Conservation (phyloP, 179 eudicot species). For the Nepenthes alata region DNA sequence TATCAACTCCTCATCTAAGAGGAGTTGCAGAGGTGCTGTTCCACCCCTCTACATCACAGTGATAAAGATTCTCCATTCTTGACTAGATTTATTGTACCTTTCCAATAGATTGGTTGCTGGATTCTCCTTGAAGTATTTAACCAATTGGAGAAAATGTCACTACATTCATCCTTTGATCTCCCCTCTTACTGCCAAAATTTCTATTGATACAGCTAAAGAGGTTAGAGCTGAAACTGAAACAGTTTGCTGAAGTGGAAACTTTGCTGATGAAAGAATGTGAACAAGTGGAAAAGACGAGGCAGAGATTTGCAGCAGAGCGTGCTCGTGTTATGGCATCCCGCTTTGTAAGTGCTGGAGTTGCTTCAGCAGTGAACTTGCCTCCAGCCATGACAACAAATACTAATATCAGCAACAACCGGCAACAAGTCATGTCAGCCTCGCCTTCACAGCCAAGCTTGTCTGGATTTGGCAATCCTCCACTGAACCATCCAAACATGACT, state of each 20-base stretch:
- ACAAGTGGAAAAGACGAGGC: constrained; percentile 76
- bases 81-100: too few species aligned
- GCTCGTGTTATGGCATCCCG: constrained; percentile 40
- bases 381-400: constrained; percentile 14
- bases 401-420: too few species aligned
- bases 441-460: constrained; percentile 46
- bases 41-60: too few species aligned
- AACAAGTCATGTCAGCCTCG: too few species aligned
- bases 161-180: too few species aligned
- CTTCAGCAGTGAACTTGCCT: constrained; percentile 29
- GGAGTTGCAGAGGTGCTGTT: too few species aligned
- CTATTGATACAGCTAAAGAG: constrained; percentile 58
- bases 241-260: constrained; percentile 91
- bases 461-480: constrained; percentile 44
- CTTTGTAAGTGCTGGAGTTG: constrained; percentile 40
- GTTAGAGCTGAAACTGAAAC: constrained; percentile 88
- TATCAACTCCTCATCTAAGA: too few species aligned
- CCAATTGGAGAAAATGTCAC: too few species aligned
- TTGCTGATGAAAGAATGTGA: constrained; percentile 90
- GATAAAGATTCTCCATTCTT: too few species aligned
- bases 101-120: too few species aligned
- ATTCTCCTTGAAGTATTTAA: too few species aligned
- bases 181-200: too few species aligned
- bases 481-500: constrained; percentile 45
- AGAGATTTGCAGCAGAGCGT: constrained; percentile 66